These are phyloP conservation scores for Fomes fomentarius DNA, from an alignment of 1,284 basidiomycete genomes.

Conservation along the genomic window DNA sequence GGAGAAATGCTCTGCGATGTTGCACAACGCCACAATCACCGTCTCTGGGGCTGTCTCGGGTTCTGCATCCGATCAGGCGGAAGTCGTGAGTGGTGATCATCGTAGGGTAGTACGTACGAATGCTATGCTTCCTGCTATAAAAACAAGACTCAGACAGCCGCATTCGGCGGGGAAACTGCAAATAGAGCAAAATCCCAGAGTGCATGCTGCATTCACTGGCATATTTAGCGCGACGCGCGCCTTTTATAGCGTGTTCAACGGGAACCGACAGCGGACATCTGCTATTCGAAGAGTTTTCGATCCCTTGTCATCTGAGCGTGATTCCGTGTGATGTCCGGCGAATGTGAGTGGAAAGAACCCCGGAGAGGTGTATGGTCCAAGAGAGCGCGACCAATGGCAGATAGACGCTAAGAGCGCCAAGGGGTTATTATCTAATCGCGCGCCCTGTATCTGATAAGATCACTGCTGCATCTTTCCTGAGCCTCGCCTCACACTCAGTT, in stretches of 20 bases:
- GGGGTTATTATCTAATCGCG: slow-evolving; percentile 12
- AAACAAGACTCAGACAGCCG: no score
- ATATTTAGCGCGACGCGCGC: no score
- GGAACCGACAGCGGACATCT: background rate
- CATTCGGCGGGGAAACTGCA: background rate
- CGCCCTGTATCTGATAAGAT: slow-evolving; percentile 23
- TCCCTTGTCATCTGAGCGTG: background rate
- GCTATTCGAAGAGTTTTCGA: background rate
- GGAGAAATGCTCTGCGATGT: no score
- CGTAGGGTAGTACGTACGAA: slow-evolving; percentile 1
- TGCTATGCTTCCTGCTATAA: background rate
- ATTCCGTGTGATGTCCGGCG: background rate
- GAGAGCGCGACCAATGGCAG: slow-evolving; percentile 4
- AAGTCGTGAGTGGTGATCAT: background rate
- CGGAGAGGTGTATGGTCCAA: background rate
- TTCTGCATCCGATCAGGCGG: background rate
- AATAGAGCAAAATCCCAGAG: no score
- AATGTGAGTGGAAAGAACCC: background rate
- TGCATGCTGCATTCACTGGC: background rate
- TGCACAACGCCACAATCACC: no score
- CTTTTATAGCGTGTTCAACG: background rate
- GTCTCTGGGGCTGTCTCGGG: background rate
- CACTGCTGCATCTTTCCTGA: slow-evolving; percentile 1
- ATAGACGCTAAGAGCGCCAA: slow-evolving; percentile 17
- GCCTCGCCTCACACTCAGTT: background rate